Evolutionary conservation across 2,329 filamentous ascomycete species (phyloP).

Genomic region (Myriosclerotinia duriaeana): DNA sequence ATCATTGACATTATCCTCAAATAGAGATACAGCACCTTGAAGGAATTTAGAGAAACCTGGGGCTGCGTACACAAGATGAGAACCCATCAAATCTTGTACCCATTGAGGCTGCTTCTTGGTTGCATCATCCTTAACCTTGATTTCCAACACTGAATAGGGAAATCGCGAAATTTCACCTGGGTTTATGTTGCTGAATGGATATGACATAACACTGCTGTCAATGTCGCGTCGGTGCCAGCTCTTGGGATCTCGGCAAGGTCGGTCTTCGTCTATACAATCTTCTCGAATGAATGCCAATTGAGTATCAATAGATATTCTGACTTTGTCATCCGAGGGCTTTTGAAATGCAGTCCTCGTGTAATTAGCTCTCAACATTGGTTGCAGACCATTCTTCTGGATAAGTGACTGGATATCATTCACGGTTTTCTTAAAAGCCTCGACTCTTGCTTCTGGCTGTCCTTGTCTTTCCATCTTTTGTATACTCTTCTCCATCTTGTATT

Average conservation of each 20-base stretch:
- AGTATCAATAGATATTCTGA: constrained; percentile 91
- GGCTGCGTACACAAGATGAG: constrained; percentile 85
- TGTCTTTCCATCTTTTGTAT: constrained; percentile 82
- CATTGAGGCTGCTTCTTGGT: constrained; percentile 72
- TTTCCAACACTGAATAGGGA: constrained; percentile 86
- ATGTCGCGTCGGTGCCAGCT: constrained; percentile 93
- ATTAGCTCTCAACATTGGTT: constrained; percentile 86
- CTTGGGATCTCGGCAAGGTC: constrained; percentile 84
- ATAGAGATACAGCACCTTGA: constrained; percentile 85
- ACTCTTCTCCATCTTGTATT: constrained; percentile 90
- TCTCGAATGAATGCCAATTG: constrained; percentile 83
- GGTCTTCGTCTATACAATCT: constrained; percentile 72
- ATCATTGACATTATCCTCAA: constrained; percentile 94
- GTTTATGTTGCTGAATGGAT: constrained; percentile 82
- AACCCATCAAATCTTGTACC: constrained; percentile 88
- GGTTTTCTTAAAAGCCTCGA: constrained; percentile 67
- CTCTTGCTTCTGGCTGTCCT: constrained; percentile 63
- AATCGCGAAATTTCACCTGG: constrained; percentile 90
- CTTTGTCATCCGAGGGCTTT: constrained; percentile 85
- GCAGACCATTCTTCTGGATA: constrained; percentile 71
- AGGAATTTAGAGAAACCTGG: constrained; percentile 96
- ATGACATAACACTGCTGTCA: constrained; percentile 77
- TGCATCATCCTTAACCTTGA: constrained; percentile 74
- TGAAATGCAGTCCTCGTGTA: constrained; percentile 96
- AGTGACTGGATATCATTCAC: constrained; percentile 78